A percentile compares a stretch with the other conserved stretches of the same genome.
Evolutionary conservation across 768 basidiomycete genomes (phyloP).

Genomic region (Pisolithus sp.): DNA sequence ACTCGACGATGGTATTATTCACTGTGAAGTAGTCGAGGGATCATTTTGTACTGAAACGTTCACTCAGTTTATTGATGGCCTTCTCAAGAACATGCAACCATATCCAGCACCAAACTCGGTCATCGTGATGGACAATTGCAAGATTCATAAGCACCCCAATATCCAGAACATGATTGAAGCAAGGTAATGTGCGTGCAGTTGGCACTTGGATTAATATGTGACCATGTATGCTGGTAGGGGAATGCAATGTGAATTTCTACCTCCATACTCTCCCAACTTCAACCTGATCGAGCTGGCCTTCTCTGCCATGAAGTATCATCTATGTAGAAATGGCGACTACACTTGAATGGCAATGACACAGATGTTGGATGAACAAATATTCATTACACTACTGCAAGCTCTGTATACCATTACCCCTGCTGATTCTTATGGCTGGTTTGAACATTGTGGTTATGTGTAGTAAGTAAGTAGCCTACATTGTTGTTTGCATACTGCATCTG

Average conservation of each 20-base stretch:
- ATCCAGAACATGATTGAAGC: no score
- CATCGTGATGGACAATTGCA: constrained; percentile 34
- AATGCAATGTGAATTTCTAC: no score
- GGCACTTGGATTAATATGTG: no score
- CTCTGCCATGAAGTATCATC: constrained; percentile 21
- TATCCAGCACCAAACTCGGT: constrained; percentile 31
- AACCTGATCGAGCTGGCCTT: constrained; percentile 28
- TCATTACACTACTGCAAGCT: constrained; percentile 14
- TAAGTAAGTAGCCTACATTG: neutral
- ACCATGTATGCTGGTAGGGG: no score
- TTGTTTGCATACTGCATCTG: neutral
- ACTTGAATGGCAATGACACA: constrained; percentile 6
- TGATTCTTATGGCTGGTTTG: constrained; percentile 15
- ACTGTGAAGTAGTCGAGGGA: no score
- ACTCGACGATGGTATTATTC: no score
- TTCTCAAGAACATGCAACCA: constrained; percentile 36
- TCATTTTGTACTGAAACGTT: no score
- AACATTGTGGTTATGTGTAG: no score
- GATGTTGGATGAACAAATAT: constrained; percentile 10
- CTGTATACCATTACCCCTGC: constrained; percentile 11
- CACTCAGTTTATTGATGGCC: no score
- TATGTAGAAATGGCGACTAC: constrained; percentile 13
- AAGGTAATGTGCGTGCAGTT: no score
- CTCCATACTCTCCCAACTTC: constrained; percentile 17
- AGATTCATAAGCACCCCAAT: constrained; percentile 26